A percentile compares a stretch with the other conserved stretches of the same genome.
phyloP scores from a whole-genome alignment of 2,329 filamentous ascomycete species.

The Nemania diffusa region DNA sequence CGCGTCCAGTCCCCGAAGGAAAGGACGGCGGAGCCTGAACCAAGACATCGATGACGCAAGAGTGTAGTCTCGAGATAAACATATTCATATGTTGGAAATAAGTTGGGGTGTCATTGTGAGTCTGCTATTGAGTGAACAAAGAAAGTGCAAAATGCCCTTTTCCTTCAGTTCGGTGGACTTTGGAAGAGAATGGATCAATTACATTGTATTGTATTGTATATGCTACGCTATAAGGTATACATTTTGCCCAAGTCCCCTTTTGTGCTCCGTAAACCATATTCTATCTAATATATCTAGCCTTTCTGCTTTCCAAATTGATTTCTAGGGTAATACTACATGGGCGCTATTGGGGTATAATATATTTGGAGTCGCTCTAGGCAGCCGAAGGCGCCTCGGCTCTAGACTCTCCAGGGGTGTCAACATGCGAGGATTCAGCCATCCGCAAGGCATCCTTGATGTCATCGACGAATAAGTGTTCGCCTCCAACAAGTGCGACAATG shows the following conservation, averaged over 20 bases:
- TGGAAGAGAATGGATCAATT: background rate
- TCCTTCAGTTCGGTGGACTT: background rate
- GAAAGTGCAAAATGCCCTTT: background rate
- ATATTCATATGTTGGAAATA: background rate
- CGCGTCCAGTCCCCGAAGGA: background rate
- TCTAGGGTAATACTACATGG: background rate
- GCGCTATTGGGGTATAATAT: slow-evolving; percentile 23
- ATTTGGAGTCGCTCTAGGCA: slow-evolving; percentile 11
- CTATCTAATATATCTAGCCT: slow-evolving; percentile 2
- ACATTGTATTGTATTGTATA: background rate
- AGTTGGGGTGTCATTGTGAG: too few species aligned
- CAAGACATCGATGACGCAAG: background rate
- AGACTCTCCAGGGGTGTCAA: slow-evolving; percentile 33
- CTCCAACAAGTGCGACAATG: slow-evolving; percentile 85
- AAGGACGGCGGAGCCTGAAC: background rate
- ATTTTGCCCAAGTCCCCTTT: background rate
- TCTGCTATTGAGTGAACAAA: too few species aligned
- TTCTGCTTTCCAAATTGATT: background rate
- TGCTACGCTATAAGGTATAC: slow-evolving; percentile 3
- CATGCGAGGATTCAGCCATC: slow-evolving; percentile 76
- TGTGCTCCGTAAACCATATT: background rate
- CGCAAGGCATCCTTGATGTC: slow-evolving; percentile 87
- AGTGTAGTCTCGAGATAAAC: background rate
- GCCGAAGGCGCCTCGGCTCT: slow-evolving; percentile 2
- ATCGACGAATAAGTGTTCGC: slow-evolving; percentile 79